These are phyloP conservation scores for Pistacia integerrima DNA, from an alignment of 345 rosid genomes.

Conservation along the genomic window DNA sequence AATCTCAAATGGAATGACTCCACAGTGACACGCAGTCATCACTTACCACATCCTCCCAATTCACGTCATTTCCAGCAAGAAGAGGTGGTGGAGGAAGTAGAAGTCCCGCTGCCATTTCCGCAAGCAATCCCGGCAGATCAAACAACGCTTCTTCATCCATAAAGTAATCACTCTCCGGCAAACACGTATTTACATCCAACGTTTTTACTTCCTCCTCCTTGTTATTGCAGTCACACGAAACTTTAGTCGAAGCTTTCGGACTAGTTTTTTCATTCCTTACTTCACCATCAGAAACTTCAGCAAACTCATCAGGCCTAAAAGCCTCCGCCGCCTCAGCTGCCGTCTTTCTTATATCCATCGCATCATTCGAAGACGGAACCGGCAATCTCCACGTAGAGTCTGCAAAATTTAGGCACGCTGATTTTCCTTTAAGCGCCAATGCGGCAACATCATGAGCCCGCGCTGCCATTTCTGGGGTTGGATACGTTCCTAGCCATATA, in stretches of 20 bases:
- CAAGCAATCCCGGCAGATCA: slow-evolving; percentile 49
- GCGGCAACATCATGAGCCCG: slow-evolving; percentile 84
- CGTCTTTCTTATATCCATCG: slow-evolving; percentile 42
- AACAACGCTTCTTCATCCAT: slow-evolving; percentile 45
- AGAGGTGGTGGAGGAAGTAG: slow-evolving; percentile 61
- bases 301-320: slow-evolving; percentile 40
- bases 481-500: slow-evolving; percentile 81
- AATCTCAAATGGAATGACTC: slow-evolving; percentile 34
- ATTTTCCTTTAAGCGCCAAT: slow-evolving; percentile 58
- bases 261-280: too few relatives aligned
- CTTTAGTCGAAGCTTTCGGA: too few relatives aligned
- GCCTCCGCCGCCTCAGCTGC: slow-evolving; percentile 62
- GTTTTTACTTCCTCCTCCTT: neutral
- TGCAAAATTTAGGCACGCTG: slow-evolving; percentile 71
- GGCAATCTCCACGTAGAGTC: slow-evolving; percentile 72
- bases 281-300: neutral
- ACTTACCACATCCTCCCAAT: slow-evolving; percentile 25
- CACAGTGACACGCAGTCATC: slow-evolving; percentile 38
- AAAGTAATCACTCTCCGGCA: slow-evolving; percentile 12
- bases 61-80: slow-evolving; percentile 16
- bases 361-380: slow-evolving; percentile 44
- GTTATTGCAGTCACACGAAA: too few relatives aligned
- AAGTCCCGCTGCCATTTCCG: slow-evolving; percentile 65
- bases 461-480: slow-evolving; percentile 78
- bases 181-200: slow-evolving; percentile 15